phyloP scores from a whole-genome alignment of 495 filamentous ascomycete species.

The Cercophora samala region DNA sequence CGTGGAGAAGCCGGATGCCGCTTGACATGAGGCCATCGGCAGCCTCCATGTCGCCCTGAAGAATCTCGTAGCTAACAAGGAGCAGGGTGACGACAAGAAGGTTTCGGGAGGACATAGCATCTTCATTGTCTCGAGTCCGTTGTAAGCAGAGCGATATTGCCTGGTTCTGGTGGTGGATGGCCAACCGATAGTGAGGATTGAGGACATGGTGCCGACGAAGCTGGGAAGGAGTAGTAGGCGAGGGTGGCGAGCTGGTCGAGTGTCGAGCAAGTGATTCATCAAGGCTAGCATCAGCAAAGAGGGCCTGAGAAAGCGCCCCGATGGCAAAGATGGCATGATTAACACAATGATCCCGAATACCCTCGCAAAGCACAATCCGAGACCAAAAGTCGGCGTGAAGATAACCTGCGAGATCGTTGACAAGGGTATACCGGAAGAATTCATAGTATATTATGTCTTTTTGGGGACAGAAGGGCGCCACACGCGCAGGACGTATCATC shows the following conservation, averaged over 20 bases:
- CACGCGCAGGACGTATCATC: constrained; percentile 2
- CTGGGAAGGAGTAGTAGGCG: not conserved
- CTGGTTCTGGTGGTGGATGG: constrained; percentile 30
- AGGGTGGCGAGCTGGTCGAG: not conserved
- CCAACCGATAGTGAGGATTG: constrained; percentile 21
- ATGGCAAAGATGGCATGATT: constrained; percentile 21
- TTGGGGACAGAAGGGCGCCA: not conserved
- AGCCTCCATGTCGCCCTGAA: constrained; percentile 31
- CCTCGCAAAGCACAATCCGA: constrained; percentile 21
- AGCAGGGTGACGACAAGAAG: constrained; percentile 27
- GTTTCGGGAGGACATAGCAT: constrained; percentile 15
- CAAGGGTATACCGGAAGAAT: constrained; percentile 15
- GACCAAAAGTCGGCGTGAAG: constrained; percentile 22
- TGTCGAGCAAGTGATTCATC: not conserved
- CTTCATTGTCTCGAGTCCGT: constrained; percentile 13
- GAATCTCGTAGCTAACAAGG: constrained; percentile 28
- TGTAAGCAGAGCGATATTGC: constrained; percentile 28
- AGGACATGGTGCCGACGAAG: constrained; percentile 15
- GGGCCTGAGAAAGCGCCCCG: constrained; percentile 16
- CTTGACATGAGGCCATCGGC: constrained; percentile 24
- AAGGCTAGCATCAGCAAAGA: constrained; percentile 7
- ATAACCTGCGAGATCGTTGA: constrained; percentile 18
- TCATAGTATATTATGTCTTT: constrained; percentile 21
- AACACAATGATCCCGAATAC: constrained; percentile 18
- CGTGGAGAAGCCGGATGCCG: constrained; percentile 13